Base-by-base conservation (phyloP, 2,329 filamentous ascomycete species). In the Aspergillus quadricinctus region DNA sequence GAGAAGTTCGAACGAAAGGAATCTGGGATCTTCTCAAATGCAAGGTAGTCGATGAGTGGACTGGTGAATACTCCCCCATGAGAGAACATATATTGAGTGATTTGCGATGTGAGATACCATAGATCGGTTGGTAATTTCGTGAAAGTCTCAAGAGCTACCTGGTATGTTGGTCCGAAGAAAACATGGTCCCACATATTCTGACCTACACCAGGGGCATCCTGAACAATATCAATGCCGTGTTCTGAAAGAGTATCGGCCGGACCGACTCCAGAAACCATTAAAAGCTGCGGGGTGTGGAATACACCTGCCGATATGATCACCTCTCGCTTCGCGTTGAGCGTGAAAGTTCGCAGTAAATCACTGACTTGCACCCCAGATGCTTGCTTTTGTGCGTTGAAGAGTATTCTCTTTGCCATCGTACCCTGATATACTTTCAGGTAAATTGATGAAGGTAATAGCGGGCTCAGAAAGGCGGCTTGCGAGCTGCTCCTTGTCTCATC, bases 231-330 rank as follows among this genome's bases (percentile, higher is more conserved):
- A 48, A 73, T 72, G 2, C 53, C 57, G 31, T 67, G 60, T 14
- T 66, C 56, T 19, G 58, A 37, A 4, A 72, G 62, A 4, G 55
- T 57, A 17, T 58, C 55, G 0, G 53, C 53, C 1, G 79, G 79
- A 0, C 81, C 81, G 55, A 78, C 67, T 1, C 81, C 81, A 45
- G 78, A 81, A 3, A 81, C 73, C 71, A 81, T 80, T 6, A 83
- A 72, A 6, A 83, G 67, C 57, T 84, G 80, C 0, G 82, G 82
- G 0, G 80, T 78, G 62, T 83, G 81, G 64, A 80, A 81, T 2
- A 76, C 72, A 6, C 83, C 83, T 1, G 77, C 80, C 0, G 80
- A 75, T 2, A 85, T 55, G 43, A 78, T 76, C 2, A 77, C 72
- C 61, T 85, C 83, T 31, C 72, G 72, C 25, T 69, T 77, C 40